Evolutionary conservation across 139 green algal genomes (phyloP).

Genomic region (Penium margaritaceum): DNA sequence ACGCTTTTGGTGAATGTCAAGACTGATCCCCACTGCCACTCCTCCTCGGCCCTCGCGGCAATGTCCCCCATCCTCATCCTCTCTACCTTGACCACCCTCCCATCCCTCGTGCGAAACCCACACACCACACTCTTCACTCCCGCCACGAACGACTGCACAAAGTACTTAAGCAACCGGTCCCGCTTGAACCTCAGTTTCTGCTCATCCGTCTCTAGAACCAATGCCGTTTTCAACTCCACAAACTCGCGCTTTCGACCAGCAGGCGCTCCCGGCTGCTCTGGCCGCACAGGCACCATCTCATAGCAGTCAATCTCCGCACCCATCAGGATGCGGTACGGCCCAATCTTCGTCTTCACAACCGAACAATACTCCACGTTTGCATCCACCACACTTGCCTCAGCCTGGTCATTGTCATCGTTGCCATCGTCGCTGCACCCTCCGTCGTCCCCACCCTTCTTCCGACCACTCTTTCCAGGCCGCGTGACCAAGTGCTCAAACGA

Average conservation of each 20-base stretch:
- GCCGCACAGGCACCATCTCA: slow-evolving; percentile 2
- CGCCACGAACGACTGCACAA: slow-evolving; percentile 29
- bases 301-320: slow-evolving; percentile 46
- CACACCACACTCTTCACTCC: slow-evolving; percentile 14
- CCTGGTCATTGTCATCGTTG: too few species aligned
- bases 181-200: slow-evolving; percentile 12
- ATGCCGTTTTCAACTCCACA: slow-evolving; percentile 38
- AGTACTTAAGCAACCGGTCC: slow-evolving; percentile 27
- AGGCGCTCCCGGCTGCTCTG: neutral
- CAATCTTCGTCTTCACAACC: slow-evolving; percentile 40
- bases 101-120: slow-evolving; percentile 8
- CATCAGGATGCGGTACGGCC: slow-evolving; percentile 34
- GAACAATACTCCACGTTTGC: slow-evolving; percentile 43
- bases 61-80: slow-evolving; percentile 15
- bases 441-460: neutral
- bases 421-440: too few species aligned
- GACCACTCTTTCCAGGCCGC: neutral
- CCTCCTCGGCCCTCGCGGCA: neutral
- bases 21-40: slow-evolving; percentile 15
- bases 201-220: neutral
- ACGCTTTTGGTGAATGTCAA: slow-evolving; percentile 27
- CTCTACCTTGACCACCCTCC: slow-evolving; percentile 8
- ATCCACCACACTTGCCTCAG: slow-evolving; percentile 4
- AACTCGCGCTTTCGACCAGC: neutral
- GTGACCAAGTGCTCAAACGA: slow-evolving; percentile 34